Percentiles rank a stretch among this genome's conserved stretches.
Conservation (phyloP, 208 protist species). For the Trypanosoma lewisi region DNA sequence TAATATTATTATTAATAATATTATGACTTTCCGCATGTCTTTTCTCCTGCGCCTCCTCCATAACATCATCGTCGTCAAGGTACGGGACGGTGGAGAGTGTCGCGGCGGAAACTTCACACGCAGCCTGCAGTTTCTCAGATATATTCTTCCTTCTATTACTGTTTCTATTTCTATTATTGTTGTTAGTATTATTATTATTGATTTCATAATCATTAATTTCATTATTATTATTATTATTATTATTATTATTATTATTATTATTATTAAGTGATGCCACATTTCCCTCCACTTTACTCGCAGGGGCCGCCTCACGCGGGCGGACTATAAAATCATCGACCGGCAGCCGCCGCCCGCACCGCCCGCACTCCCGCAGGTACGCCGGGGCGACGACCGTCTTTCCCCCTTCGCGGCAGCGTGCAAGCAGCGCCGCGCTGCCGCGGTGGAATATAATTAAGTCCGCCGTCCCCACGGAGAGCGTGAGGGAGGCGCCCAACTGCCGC, state of each 20-base stretch:
- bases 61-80: constrained; percentile 14
- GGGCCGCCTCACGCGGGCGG: constrained; percentile 3
- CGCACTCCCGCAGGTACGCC: constrained; percentile 47
- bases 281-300: too few relatives aligned
- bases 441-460: constrained; percentile 62
- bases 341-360: constrained; percentile 23
- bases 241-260: too few relatives aligned
- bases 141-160: constrained; percentile 20
- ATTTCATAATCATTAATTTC: too few relatives aligned
- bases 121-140: not conserved
- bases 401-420: constrained; percentile 26
- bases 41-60: not conserved
- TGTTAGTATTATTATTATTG: too few relatives aligned
- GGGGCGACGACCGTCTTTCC: constrained; percentile 50
- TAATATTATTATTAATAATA: too few relatives aligned
- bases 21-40: too few relatives aligned
- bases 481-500: constrained; percentile 51
- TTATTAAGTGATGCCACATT: too few relatives aligned
- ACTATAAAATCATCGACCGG: constrained; percentile 23
- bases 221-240: too few relatives aligned
- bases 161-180: too few relatives aligned
- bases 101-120: not conserved
- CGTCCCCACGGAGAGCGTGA: constrained; percentile 47
- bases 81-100: constrained; percentile 19
- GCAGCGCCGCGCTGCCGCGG: constrained; percentile 32